Percentiles rank a stretch among this genome's conserved stretches.
Conservation (phyloP, 305 asterid genomes). For the Ruellia speciosa region DNA sequence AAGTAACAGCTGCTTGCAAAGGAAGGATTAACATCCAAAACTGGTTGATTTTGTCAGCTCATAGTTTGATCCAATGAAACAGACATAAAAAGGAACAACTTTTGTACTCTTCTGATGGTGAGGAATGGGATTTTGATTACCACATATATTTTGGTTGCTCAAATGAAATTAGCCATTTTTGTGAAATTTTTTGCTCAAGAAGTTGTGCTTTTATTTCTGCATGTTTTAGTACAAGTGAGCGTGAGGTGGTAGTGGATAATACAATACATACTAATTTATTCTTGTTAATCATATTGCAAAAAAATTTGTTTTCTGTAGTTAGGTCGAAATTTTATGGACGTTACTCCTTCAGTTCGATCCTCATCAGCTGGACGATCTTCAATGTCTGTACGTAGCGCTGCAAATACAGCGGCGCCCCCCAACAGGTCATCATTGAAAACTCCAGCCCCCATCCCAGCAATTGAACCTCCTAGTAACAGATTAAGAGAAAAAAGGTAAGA, state of each 20-base stretch:
- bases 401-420: constrained; percentile 47
- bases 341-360: constrained; percentile 75
- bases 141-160: too few relatives aligned
- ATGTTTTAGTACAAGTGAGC: constrained; percentile 11
- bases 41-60: background rate
- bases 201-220: constrained; percentile 12
- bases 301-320: constrained; percentile 56
- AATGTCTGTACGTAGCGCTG: constrained; percentile 56
- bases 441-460: constrained; percentile 54
- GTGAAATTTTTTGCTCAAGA: constrained; percentile 15
- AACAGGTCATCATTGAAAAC: constrained; percentile 59
- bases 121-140: constrained; percentile 3
- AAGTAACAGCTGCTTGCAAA: constrained; percentile 8
- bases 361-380: constrained; percentile 93
- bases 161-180: constrained; percentile 12
- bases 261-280: constrained; percentile 18
- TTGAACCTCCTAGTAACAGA: constrained; percentile 69
- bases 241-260: constrained; percentile 5
- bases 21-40: background rate
- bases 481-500: constrained; percentile 62
- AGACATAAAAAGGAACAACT: too few relatives aligned
- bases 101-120: constrained; percentile 8
- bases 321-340: constrained; percentile 90
- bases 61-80: background rate
- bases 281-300: constrained; percentile 26